phyloP scores from a whole-genome alignment of 2,329 filamentous ascomycete species.

The Nothophaeocryptopus gaeumannii region DNA sequence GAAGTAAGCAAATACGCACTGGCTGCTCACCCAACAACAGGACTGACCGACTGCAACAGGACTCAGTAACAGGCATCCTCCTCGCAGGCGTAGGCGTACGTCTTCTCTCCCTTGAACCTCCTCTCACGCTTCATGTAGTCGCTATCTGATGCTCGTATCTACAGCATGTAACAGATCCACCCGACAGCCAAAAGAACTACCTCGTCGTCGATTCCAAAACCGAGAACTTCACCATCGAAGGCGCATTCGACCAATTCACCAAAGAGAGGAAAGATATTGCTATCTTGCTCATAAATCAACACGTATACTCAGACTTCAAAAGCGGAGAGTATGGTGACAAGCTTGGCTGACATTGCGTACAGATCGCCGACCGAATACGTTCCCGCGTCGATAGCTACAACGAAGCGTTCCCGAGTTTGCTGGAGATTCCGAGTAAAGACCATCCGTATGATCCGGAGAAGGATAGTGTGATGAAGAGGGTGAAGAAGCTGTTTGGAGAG shows the following conservation, averaged over 20 bases:
- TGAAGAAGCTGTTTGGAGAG: constrained; percentile 70
- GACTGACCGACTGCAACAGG: constrained; percentile 51
- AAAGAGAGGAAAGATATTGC: constrained; percentile 92
- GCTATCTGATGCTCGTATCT: background rate
- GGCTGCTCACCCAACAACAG: no score
- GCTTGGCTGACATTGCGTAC: constrained; percentile 7
- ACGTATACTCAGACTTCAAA: constrained; percentile 56
- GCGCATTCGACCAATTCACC: constrained; percentile 85
- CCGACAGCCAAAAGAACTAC: constrained; percentile 95
- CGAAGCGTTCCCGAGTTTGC: constrained; percentile 89
- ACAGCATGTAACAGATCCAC: constrained; percentile 85
- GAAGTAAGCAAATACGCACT: constrained; percentile 61
- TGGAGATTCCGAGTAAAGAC: constrained; percentile 98
- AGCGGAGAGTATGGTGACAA: background rate
- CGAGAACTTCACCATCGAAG: constrained; percentile 81
- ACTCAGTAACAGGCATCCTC: constrained; percentile 91
- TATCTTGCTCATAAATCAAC: constrained; percentile 95
- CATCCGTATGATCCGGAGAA: constrained; percentile 99
- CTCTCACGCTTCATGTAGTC: background rate
- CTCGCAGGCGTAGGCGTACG: constrained; percentile 91
- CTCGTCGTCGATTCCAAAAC: constrained; percentile 94
- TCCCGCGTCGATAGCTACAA: constrained; percentile 87
- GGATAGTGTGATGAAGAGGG: constrained; percentile 90
- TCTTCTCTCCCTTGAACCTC: constrained; percentile 14
- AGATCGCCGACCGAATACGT: constrained; percentile 94